phyloP scores from a whole-genome alignment of 2,329 filamentous ascomycete species.

The Alternaria sp. region DNA sequence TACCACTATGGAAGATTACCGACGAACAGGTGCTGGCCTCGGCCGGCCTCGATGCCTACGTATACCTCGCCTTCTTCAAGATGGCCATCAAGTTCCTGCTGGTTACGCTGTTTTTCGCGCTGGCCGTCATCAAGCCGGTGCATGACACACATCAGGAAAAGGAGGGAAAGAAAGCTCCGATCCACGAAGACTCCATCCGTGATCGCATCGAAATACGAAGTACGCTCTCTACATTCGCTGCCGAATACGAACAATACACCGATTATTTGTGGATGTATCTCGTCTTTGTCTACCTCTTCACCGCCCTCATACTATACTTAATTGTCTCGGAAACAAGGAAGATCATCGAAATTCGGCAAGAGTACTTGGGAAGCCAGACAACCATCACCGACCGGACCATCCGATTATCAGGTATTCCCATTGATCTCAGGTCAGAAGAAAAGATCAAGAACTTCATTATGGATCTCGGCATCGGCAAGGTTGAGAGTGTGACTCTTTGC shows the following conservation, averaged over 20 bases:
- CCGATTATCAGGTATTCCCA: constrained; percentile 85
- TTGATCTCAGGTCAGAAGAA: constrained; percentile 78
- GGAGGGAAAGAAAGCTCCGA: constrained; percentile 42
- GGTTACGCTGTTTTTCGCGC: constrained; percentile 81
- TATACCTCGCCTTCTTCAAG: constrained; percentile 96
- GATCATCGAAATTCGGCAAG: constrained; percentile 85
- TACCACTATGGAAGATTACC: constrained; percentile 80
- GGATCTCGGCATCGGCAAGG: constrained; percentile 84
- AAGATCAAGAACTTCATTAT: constrained; percentile 89
- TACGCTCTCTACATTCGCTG: constrained; percentile 29
- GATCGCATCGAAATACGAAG: constrained; percentile 35
- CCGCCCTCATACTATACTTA: constrained; percentile 79
- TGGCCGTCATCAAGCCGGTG: constrained; percentile 82
- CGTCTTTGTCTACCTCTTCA: constrained; percentile 94
- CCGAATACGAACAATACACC: constrained; percentile 54
- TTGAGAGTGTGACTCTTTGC: constrained; percentile 87
- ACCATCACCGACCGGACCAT: constrained; percentile 97
- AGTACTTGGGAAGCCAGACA: constrained; percentile 90
- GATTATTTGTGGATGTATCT: constrained; percentile 91
- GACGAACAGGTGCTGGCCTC: constrained; percentile 90
- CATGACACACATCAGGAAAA: constrained; percentile 69
- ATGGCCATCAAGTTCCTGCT: constrained; percentile 87
- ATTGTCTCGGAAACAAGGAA: constrained; percentile 83
- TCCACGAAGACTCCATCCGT: constrained; percentile 23
- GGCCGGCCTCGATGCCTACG: constrained; percentile 93